These are phyloP conservation scores for Lentinula sp. DNA, from an alignment of 768 basidiomycete genomes.

Conservation along the genomic window DNA sequence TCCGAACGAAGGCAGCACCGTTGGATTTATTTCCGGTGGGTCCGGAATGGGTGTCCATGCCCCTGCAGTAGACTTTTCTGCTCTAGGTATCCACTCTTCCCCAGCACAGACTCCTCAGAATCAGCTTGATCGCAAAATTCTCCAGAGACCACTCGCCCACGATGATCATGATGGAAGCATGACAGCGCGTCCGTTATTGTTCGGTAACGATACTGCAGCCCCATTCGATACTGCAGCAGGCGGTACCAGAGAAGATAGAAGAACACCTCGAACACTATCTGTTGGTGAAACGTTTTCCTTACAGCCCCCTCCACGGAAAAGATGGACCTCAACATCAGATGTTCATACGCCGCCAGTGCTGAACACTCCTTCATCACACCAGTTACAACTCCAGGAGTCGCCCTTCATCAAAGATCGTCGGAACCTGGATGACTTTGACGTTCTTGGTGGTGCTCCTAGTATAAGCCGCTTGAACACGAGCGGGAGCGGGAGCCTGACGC, in stretches of 20 bases:
- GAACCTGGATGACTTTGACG: conserved; percentile 1
- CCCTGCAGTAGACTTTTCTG: conserved; percentile 2
- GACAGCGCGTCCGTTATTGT: not conserved
- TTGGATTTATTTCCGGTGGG: conserved; percentile 4
- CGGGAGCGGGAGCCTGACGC: not conserved
- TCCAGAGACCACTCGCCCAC: conserved; percentile 8
- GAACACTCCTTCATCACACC: not conserved
- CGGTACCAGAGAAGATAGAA: conserved; percentile 11
- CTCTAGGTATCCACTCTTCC: not conserved
- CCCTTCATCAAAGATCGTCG: conserved; percentile 2
- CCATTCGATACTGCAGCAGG: not conserved
- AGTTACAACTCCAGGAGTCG: not conserved
- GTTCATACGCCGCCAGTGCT: not conserved
- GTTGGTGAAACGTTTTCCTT: conserved; percentile 21
- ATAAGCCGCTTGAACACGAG: not conserved
- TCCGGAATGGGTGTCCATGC: conserved; percentile 14
- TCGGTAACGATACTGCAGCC: not conserved
- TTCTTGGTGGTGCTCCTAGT: conserved; percentile 3
- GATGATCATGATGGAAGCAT: conserved; percentile 15
- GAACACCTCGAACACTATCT: conserved; percentile 22
- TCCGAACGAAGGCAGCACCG: not conserved
- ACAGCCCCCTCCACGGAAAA: conserved; percentile 27
- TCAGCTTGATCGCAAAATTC: conserved; percentile 30
- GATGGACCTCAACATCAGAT: conserved; percentile 5
- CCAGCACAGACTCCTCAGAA: conserved; percentile 16